phyloP scores from a whole-genome alignment of 2,329 filamentous ascomycete genomes.

The Pseudogymnoascus sp. region DNA sequence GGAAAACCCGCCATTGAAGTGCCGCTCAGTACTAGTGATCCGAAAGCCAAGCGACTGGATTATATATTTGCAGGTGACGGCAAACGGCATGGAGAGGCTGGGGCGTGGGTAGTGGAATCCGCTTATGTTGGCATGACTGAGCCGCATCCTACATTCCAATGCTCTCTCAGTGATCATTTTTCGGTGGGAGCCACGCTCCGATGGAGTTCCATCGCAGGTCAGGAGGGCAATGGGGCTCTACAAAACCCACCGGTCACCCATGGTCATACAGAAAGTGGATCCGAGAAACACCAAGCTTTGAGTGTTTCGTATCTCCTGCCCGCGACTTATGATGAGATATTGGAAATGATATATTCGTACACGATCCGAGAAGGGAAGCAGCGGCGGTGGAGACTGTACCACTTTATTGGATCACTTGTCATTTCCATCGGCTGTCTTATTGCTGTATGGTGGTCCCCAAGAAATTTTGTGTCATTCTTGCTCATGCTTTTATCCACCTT shows the following conservation, averaged over 20 bases:
- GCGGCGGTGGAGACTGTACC: conserved; percentile 59
- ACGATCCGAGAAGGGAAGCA: conserved; percentile 62
- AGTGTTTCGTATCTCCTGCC: conserved; percentile 32
- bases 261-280: conserved; percentile 16
- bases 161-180: conserved; percentile 91
- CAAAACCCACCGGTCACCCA: conserved; percentile 18
- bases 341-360: conserved; percentile 63
- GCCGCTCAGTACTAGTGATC: conserved; percentile 58
- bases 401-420: conserved; percentile 62
- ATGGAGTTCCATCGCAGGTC: neutral
- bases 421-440: conserved; percentile 67
- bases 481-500: conserved; percentile 74
- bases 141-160: conserved; percentile 70
- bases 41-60: conserved; percentile 76
- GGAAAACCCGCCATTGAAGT: conserved; percentile 54
- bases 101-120: conserved; percentile 60
- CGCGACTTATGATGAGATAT: conserved; percentile 61
- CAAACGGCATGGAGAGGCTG: conserved; percentile 25
- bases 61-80: conserved; percentile 78
- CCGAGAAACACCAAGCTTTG: conserved; percentile 14
- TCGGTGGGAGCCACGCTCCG: conserved; percentile 73
- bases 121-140: conserved; percentile 71
- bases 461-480: conserved; percentile 69
- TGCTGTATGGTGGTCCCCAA: conserved; percentile 77
- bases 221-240: conserved; percentile 21